Evolutionary conservation across 192 early-diverging fungal species (phyloP), one percentile per base, ranked within the genome.

Genomic region (Backusella mclennaniae): DNA sequence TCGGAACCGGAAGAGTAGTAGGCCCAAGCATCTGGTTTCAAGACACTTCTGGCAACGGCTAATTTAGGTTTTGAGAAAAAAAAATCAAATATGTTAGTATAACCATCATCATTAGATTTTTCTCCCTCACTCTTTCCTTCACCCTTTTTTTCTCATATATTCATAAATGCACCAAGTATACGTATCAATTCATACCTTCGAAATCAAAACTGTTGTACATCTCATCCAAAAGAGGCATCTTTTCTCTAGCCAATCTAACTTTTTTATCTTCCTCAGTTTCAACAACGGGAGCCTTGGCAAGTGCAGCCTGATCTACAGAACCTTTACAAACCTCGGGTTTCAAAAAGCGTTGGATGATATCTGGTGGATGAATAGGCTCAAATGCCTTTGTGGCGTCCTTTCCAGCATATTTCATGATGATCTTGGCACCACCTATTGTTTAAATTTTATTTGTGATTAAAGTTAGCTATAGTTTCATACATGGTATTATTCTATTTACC

Each of bases 1-100:
- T 93, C 93, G 4, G 91, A 84, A 36, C 91, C 95, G 36, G 90
- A 92, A 41, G 90, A 93, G 74, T 94, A 96, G 83, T 96, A 96
- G 35, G 90, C 92, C 89, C 94, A 94, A 1, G 93, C 92, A 68
- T 93, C 91, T 49, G 87, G 74, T 67, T 82, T 87, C 38, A 95
- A 66, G 9, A 85, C 81, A 66, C 73, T 73, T 29, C 82, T 75
- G 12, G 93, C 93, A 5, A 93, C 82, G 8, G 82, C 85, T 87
- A 29, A 39, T n/a, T 67, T 23, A 2, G 38, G 9, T 2, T 12
- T 39, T 39, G 2, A 39, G 38, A 39, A 39, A 39, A 39, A 11
- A 11, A 11, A 11, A 11, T 39, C 38, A 12, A 39, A 39, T 0
- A 39, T 39, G 38, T 39, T 0, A 12, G 38, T 39, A 44, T 44